Percentiles rank a stretch among this genome's conserved stretches.
Conservation (phyloP, 75 land plant genomes). For the Pinus tabuliformis region DNA sequence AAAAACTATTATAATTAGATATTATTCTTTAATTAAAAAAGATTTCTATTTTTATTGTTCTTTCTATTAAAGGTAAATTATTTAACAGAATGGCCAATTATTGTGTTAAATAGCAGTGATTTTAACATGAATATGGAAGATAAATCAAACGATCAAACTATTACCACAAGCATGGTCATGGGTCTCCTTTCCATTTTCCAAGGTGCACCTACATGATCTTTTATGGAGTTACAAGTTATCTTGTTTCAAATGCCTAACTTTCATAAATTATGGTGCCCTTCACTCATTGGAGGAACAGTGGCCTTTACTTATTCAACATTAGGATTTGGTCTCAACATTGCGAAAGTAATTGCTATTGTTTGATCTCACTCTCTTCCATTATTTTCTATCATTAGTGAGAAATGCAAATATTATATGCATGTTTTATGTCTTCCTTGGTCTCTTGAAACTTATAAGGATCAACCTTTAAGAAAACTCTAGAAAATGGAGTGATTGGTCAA, state of each 20-base stretch:
- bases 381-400: background rate
- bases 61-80: no score
- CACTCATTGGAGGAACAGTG: slow-evolving; percentile 24
- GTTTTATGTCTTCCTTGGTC: background rate
- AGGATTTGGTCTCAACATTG: slow-evolving; percentile 18
- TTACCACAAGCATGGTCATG: slow-evolving; percentile 14
- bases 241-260: slow-evolving; percentile 22
- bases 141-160: slow-evolving; percentile 18
- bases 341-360: slow-evolving; percentile 7
- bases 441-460: background rate
- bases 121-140: slow-evolving; percentile 1
- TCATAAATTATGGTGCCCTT: slow-evolving; percentile 18
- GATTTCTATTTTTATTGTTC: no score
- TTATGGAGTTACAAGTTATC: slow-evolving; percentile 18
- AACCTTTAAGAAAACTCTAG: background rate
- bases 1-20: no score
- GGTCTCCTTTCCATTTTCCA: slow-evolving; percentile 6
- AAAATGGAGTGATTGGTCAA: slow-evolving; percentile 1
- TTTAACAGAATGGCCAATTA: no score
- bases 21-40: no score
- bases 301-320: slow-evolving; percentile 17
- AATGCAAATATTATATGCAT: background rate
- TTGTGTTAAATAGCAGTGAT: no score
- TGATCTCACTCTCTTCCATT: background rate
- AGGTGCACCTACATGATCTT: slow-evolving; percentile 10